A percentile compares a stretch with the other conserved stretches of the same genome.
Conservation (phyloP, 2,329 filamentous ascomycete species). For the Aspergillus sp. region DNA sequence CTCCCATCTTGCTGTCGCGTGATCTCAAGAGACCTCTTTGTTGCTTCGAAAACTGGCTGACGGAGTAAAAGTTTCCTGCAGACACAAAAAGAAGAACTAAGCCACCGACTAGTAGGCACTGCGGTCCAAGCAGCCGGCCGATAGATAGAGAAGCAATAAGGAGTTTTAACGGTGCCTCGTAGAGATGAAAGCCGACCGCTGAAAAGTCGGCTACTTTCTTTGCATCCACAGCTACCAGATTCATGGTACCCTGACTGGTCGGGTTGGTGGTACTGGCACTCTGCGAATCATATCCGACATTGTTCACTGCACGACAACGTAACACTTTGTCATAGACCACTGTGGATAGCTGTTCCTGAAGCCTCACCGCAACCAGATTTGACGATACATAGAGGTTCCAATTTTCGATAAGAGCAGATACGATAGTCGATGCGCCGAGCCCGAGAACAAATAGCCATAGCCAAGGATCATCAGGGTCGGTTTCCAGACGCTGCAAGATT, state of each 20-base stretch:
- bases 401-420: neutral
- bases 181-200: neutral
- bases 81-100: neutral
- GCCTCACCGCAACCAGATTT: neutral
- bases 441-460: neutral
- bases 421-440: neutral
- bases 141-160: neutral
- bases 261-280: neutral
- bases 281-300: neutral
- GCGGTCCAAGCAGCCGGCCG: neutral
- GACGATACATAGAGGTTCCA: slow-evolving; percentile 3
- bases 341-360: slow-evolving; percentile 2
- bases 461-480: neutral
- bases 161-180: neutral
- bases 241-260: neutral
- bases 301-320: neutral
- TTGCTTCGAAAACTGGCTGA: neutral
- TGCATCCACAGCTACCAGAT: slow-evolving; percentile 5
- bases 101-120: neutral
- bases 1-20: neutral
- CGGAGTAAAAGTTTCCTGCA: neutral
- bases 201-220: slow-evolving; percentile 7
- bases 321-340: neutral
- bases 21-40: neutral
- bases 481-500: slow-evolving; percentile 3